Conservation (phyloP, 2,329 filamentous ascomycete species). For the Paramyrothecium roridum region DNA sequence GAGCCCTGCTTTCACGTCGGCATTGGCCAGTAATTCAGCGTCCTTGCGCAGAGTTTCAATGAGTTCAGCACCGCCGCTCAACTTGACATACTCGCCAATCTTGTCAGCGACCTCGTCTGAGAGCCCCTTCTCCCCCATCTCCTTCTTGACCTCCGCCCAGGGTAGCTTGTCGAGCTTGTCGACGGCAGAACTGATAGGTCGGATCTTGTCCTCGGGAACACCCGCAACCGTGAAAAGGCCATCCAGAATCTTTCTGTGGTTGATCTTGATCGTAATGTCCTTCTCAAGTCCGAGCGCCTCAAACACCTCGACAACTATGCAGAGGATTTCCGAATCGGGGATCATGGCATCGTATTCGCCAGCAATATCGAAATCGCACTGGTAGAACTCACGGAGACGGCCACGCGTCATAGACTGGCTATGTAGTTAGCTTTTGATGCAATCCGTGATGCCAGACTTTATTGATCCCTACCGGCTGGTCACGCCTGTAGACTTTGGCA, state of each 20-base stretch:
- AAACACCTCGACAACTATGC: slow-evolving; percentile 83
- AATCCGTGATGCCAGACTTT: not conserved
- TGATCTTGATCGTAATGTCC: slow-evolving; percentile 84
- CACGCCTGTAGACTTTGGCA: slow-evolving; percentile 68
- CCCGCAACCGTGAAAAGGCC: slow-evolving; percentile 90
- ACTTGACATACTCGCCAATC: slow-evolving; percentile 80
- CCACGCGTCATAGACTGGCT: slow-evolving; percentile 72
- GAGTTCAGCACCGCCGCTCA: slow-evolving; percentile 72
- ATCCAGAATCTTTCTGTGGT: slow-evolving; percentile 91
- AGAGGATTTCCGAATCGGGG: slow-evolving; percentile 84
- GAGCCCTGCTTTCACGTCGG: slow-evolving; percentile 73
- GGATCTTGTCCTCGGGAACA: slow-evolving; percentile 81
- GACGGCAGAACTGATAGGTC: slow-evolving; percentile 86
- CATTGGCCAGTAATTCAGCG: slow-evolving; percentile 65
- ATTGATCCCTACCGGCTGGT: slow-evolving; percentile 26
- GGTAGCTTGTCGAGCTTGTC: slow-evolving; percentile 94
- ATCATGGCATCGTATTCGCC: slow-evolving; percentile 87
- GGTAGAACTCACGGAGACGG: slow-evolving; percentile 93
- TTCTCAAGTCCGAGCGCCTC: slow-evolving; percentile 72
- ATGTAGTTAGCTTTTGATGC: not conserved
- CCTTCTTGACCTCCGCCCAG: slow-evolving; percentile 84
- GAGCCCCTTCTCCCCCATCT: slow-evolving; percentile 93
- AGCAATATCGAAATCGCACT: slow-evolving; percentile 96
- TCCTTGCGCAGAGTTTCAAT: slow-evolving; percentile 68
- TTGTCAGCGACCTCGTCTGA: slow-evolving; percentile 74